These are phyloP conservation scores for Furculomyces boomerangus DNA, from an alignment of 371 early-diverging fungal genomes.

Conservation along the genomic window DNA sequence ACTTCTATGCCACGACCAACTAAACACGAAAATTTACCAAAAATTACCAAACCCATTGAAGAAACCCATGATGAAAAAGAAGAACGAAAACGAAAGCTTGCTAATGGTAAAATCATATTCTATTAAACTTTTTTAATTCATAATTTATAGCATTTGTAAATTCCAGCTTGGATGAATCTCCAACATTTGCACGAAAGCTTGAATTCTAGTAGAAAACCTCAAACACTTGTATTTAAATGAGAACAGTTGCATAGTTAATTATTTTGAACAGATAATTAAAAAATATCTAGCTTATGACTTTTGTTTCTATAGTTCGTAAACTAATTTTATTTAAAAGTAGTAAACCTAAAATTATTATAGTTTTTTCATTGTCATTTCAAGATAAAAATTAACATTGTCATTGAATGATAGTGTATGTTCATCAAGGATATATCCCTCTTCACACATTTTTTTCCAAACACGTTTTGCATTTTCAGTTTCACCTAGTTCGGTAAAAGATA, in stretches of 20 bases:
- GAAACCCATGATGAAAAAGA: slow-evolving; percentile 3
- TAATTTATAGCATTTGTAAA: neutral
- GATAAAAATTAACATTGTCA: neutral
- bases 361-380: neutral
- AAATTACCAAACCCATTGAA: slow-evolving; percentile 5
- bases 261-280: too few relatives aligned
- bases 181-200: neutral
- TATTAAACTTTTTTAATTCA: neutral
- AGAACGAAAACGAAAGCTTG: neutral
- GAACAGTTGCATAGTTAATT: too few relatives aligned
- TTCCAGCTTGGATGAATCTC: neutral
- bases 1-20: slow-evolving; percentile 76
- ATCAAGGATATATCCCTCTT: neutral
- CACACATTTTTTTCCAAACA: neutral
- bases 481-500: neutral
- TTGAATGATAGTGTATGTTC: neutral
- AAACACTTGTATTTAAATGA: too few relatives aligned
- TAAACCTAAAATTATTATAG: neutral
- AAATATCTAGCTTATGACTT: too few relatives aligned
- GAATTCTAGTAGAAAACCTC: too few relatives aligned
- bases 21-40: slow-evolving; percentile 60
- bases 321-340: too few relatives aligned
- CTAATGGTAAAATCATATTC: slow-evolving; percentile 1
- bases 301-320: too few relatives aligned
- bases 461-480: neutral